Evolutionary conservation across 345 rosid species (phyloP), one percentile per base, ranked within the genome.

Genomic region (Lumnitzera littorea): DNA sequence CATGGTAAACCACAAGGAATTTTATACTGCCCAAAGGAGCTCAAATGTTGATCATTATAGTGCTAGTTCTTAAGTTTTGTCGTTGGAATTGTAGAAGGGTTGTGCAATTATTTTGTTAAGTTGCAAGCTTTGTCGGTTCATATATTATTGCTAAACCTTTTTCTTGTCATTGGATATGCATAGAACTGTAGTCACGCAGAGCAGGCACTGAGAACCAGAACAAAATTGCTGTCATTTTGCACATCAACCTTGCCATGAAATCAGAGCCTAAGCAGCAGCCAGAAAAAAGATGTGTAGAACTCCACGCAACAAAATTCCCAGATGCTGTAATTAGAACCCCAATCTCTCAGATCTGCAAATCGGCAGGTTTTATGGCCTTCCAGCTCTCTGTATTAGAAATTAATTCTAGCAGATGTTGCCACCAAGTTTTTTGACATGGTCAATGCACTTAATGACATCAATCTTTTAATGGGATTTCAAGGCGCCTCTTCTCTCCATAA

Each of bases 341-440:
- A 41, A 76, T 87, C 50, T 63, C 84, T 15, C 95, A 84, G 74
- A 76, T 81, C 25, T 87, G 91, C 76, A 70, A 46, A 60, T 82
- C 85, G 0, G 52, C 70, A 1, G 95, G 89, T 2, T 84, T 73
- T 72, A 77, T 24, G 58, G 50, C 76, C 47, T 52, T 78, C 36
- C 76, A 78, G 5, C 59, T 58, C 48, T 74, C 79, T 8, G 79
- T 89, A 14, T 68, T 87, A 31, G 64, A 82, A 57, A 55, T 76
- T 55, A 57, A 55, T 76, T 55, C 77, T 87, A 10, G 76, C 89
- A 53, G 70, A 56, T 56, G 53, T 71, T 25, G 71, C 89, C 47
- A 53, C 72, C 53, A 72, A 74, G 46, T 81, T 70, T 60, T 51
- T 80, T 20, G 91, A 84, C 70, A 24, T 87, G 61, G 55, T 74